Evolutionary conservation across 225 moss, liverwort and hornwort genomes (phyloP), one percentile per base, ranked within the genome.

Genomic region (Polytrichum formosum): DNA sequence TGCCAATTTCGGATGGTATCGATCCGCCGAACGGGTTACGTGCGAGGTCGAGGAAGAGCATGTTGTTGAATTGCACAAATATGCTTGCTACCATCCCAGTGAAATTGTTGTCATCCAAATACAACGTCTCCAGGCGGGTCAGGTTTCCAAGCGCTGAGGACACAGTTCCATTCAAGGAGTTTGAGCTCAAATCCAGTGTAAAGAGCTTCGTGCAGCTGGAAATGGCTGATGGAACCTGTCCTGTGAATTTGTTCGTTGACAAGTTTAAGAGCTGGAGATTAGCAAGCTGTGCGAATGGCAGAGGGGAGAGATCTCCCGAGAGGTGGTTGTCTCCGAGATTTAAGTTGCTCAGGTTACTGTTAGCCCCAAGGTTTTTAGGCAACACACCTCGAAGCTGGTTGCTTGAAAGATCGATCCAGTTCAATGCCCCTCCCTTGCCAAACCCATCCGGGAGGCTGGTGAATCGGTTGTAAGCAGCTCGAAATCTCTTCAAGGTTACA

Each of bases 131-230:
- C 2, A 79, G 76, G 10, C 20, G 30, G 4, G 70, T 55, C 23
- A 71, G 70, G 46, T 78, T 72, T 16, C 71, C 78, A 27, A 82
- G 46, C 7, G 66, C 9, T n/a, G 19, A 6, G 33, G 66, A 53
- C 8, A 67, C 25, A 8, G 1, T 13, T 35, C 66, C 66, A 46
- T 21, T 37, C 21, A 67, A 23, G 33, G 8, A 9, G 20, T 67
- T 67, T 7, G 66, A 67, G 66, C 46, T 16, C 23, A 67, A 20
- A 21, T 37, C 22, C 22, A 80, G 61, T 22, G 31, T 10, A 26
- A 30, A 66, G 16, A 80, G 26, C 19, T 53, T 23, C 5, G 18
- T 16, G 22, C 71, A 75, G 8, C 26, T 26, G 55, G 67, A 67
- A 54, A 66, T 64, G 13, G 56, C 7, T 28, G 73, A 9, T n/a